Percentiles rank a stretch among this genome's conserved stretches.
These are phyloP conservation scores for Neonectria neomacrospora DNA, from an alignment of 2,329 filamentous ascomycete species.

Conservation along the genomic window DNA sequence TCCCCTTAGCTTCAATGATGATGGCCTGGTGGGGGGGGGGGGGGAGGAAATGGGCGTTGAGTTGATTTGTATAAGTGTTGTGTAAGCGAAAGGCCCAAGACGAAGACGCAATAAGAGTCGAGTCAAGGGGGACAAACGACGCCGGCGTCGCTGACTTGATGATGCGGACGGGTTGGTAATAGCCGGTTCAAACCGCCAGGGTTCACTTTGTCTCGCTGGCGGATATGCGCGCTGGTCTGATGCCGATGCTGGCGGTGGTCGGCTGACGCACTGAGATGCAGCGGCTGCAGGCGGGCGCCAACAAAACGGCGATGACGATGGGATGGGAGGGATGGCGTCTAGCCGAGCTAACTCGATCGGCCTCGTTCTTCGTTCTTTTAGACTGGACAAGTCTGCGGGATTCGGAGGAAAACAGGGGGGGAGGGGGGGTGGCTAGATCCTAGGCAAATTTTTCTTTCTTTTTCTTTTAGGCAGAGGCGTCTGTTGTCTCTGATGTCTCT, in stretches of 20 bases:
- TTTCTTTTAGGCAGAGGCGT: constrained; percentile 13
- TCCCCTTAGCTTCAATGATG: neutral
- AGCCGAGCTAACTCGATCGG: constrained; percentile 30
- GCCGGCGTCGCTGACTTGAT: constrained; percentile 23
- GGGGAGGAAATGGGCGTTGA: too few relatives aligned
- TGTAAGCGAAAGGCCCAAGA: neutral
- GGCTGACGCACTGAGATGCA: constrained; percentile 21
- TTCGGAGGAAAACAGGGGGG: constrained; percentile 27
- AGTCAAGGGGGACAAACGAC: constrained; percentile 22
- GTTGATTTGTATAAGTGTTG: constrained; percentile 8
- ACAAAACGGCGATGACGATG: constrained; percentile 19
- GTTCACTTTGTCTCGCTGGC: neutral
- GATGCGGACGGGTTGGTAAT: constrained; percentile 14
- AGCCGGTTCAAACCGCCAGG: constrained; percentile 8
- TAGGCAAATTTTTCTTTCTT: constrained; percentile 24
- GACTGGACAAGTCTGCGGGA: constrained; percentile 24
- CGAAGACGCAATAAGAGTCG: constrained; percentile 4
- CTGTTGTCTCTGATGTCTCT: too few relatives aligned
- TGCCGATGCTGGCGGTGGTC: constrained; percentile 12
- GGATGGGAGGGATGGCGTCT: constrained; percentile 17
- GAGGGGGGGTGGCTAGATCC: constrained; percentile 18
- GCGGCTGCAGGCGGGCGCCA: constrained; percentile 16
- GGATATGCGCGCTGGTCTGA: constrained; percentile 12
- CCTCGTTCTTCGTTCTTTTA: constrained; percentile 1
- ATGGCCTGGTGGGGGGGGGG: constrained; percentile 5